Evolutionary conservation across 768 basidiomycete species (phyloP).

Genomic region (Boletellus ananas): DNA sequence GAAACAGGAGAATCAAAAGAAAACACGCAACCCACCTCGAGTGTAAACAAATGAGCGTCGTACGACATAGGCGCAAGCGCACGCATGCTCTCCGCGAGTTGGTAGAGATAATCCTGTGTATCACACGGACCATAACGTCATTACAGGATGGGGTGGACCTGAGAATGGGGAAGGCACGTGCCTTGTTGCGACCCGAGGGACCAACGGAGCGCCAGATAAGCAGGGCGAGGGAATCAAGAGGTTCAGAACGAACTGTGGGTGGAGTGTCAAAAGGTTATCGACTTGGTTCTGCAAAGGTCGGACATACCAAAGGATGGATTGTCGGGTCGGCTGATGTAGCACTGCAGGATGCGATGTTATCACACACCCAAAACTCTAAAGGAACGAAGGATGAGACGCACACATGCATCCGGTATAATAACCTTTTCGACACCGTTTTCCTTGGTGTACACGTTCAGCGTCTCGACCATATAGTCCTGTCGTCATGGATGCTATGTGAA

Average conservation of each 20-base stretch:
- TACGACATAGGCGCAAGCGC: slow-evolving; percentile 66
- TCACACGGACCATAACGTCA: neutral
- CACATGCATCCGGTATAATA: slow-evolving; percentile 47
- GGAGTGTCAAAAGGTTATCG: neutral
- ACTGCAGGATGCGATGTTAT: slow-evolving; percentile 35
- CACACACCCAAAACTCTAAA: neutral
- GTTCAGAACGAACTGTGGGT: slow-evolving; percentile 70
- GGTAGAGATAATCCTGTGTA: slow-evolving; percentile 77
- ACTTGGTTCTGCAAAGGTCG: neutral
- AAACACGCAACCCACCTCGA: slow-evolving; percentile 72
- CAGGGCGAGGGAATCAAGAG: slow-evolving; percentile 56
- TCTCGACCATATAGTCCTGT: slow-evolving; percentile 83
- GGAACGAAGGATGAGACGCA: neutral
- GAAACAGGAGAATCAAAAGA: too few relatives aligned
- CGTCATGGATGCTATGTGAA: neutral
- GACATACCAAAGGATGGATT: slow-evolving; percentile 81
- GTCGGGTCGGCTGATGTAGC: slow-evolving; percentile 82
- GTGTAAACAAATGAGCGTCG: slow-evolving; percentile 68
- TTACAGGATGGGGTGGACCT: too few relatives aligned
- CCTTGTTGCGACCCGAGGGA: slow-evolving; percentile 87
- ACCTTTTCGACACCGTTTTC: slow-evolving; percentile 46
- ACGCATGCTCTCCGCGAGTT: slow-evolving; percentile 67
- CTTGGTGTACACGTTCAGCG: slow-evolving; percentile 65
- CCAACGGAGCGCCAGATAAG: slow-evolving; percentile 70
- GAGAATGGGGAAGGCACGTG: slow-evolving; percentile 18